Evolutionary conservation across 257 asterid genomes (phyloP).

Genomic region (Paulownia fortunei): DNA sequence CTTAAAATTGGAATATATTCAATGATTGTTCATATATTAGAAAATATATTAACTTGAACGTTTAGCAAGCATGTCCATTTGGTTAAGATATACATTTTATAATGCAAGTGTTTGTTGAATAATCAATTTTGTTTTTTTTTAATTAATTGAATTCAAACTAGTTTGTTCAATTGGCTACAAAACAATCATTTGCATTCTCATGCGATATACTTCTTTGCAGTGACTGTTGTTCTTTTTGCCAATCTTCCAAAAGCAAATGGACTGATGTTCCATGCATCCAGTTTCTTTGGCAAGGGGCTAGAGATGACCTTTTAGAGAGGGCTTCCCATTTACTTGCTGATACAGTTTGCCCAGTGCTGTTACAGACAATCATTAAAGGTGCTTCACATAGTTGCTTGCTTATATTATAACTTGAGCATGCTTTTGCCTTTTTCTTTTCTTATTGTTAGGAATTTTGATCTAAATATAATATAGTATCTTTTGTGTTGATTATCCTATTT

Average conservation of each 20-base stretch:
- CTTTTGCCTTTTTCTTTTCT: not conserved
- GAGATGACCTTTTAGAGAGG: conserved; percentile 56
- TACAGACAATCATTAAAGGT: conserved; percentile 92
- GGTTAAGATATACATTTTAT: not conserved
- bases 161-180: conserved; percentile 11
- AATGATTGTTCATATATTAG: conserved; percentile 13
- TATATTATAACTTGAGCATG: conserved; percentile 13
- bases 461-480: not conserved
- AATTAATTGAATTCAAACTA: conserved; percentile 7
- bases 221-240: conserved; percentile 70
- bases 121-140: not conserved
- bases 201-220: conserved; percentile 52
- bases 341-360: conserved; percentile 74
- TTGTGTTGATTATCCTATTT: not conserved
- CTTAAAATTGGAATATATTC: not conserved
- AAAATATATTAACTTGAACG: conserved; percentile 16
- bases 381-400: conserved; percentile 19
- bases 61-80: conserved; percentile 17
- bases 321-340: conserved; percentile 71
- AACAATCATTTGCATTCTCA: conserved; percentile 18
- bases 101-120: conserved; percentile 14
- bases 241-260: conserved; percentile 55
- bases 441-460: not conserved
- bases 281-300: conserved; percentile 64
- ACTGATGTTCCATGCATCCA: conserved; percentile 73